These are phyloP conservation scores for Podospora australis DNA, from an alignment of 495 filamentous ascomycete species.

Conservation along the genomic window DNA sequence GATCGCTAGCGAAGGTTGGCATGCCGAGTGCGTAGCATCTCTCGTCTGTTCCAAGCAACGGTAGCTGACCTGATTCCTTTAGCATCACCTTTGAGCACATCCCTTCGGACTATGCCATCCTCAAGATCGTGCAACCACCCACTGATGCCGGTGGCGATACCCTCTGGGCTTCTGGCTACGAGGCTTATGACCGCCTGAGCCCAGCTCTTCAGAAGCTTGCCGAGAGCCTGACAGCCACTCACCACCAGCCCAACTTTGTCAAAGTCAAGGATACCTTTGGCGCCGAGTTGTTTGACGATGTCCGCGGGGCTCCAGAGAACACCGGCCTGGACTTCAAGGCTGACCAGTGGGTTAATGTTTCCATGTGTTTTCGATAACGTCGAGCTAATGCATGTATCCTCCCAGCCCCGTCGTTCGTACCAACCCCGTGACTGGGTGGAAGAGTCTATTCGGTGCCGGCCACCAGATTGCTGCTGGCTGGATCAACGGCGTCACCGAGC, in stretches of 20 bases:
- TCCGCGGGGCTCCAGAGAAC: slow-evolving; percentile 60
- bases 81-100: slow-evolving; percentile 59
- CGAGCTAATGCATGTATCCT: slow-evolving; percentile 39
- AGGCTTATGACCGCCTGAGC: slow-evolving; percentile 63
- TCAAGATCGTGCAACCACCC: slow-evolving; percentile 52
- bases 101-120: slow-evolving; percentile 56
- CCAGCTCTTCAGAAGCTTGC: slow-evolving; percentile 55
- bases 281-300: slow-evolving; percentile 48
- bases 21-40: slow-evolving; percentile 25
- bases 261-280: slow-evolving; percentile 46
- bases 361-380: not conserved
- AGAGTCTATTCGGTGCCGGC: slow-evolving; percentile 56
- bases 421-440: slow-evolving; percentile 72
- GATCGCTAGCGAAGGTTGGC: slow-evolving; percentile 29
- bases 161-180: slow-evolving; percentile 64
- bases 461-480: slow-evolving; percentile 45
- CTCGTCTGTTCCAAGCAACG: not conserved
- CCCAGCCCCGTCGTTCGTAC: slow-evolving; percentile 59
- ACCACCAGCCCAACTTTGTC: slow-evolving; percentile 53
- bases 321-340: slow-evolving; percentile 53
- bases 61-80: not conserved
- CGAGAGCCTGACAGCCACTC: slow-evolving; percentile 59
- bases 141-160: slow-evolving; percentile 57
- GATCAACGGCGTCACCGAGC: slow-evolving; percentile 57
- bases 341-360: slow-evolving; percentile 37